Evolutionary conservation across 108 stramenopile genomes (phyloP), one percentile per base, ranked within the genome.

Genomic region (Mediolabrus comicus): DNA sequence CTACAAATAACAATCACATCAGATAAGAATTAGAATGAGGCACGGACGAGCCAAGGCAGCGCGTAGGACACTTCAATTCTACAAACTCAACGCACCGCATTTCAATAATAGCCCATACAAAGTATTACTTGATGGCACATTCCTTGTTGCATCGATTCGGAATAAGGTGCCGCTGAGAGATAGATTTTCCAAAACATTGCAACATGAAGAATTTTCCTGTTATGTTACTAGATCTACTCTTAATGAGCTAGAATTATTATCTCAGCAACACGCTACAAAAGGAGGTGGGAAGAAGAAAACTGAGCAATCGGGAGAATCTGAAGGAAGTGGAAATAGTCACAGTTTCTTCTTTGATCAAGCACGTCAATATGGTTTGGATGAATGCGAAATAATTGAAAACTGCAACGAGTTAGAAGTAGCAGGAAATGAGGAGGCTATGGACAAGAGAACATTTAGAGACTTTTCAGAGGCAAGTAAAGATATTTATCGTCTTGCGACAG

Each of bases 41-140:
- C 89, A 91, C 79, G 93, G 90, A 34, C 72, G 93, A 59, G 87
- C 93, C 34, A 94, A 94, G 72, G 77, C 85, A 3, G 86, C 93
- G 4, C 87, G 93, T 22, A 81, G 82, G 63, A 94, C 93, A 1
- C 65, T 94, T 12, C 88, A 90, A 76, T 90, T 89, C 67, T 91
- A 90, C 71, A 67, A 65, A 16, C 74, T 89, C 8, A 87, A 89
- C 49, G 82, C 81, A n/a, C 66, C 83, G 8, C 82, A 85, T 57
- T 35, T 91, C 26, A 80, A 83, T 36, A n/a, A n/a, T 17, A 61
- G 87, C 19, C 85, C 84, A 2, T 91, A 90, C 76, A 71, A 82
- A 53, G 71, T 94, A 28, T 55, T 94, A 6, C 59, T 94, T 59
- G 92, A 94, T 65, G 90, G 87, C 9, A 88, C 79, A 53, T 89